Conservation (phyloP, 768 basidiomycete genomes). For the Agrocybe praecox region DNA sequence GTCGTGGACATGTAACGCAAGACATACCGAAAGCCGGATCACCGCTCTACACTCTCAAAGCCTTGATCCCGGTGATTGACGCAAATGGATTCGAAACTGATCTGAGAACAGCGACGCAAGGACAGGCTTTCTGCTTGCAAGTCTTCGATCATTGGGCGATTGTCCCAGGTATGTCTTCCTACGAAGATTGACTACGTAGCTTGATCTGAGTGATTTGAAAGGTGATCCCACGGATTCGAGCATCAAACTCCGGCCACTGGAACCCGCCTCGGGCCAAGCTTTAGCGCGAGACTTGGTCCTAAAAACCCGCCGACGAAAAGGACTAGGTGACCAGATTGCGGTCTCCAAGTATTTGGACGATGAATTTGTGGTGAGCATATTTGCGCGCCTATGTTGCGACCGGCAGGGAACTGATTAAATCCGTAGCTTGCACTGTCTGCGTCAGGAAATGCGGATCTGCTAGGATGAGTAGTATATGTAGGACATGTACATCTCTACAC, state of each 20-base stretch:
- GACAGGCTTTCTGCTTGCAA: conserved; percentile 98
- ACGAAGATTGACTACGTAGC: conserved; percentile 23
- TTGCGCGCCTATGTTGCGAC: not conserved
- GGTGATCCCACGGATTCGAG: conserved; percentile 98
- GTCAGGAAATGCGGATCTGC: conserved; percentile 92
- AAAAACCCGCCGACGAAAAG: conserved; percentile 95
- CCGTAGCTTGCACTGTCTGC: conserved; percentile 87
- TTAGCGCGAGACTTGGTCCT: conserved; percentile 93
- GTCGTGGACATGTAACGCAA: conserved; percentile 98
- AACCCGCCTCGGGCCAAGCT: conserved; percentile 96
- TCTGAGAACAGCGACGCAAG: conserved; percentile 94
- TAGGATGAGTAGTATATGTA: conserved; percentile 47
- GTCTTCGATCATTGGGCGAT: conserved; percentile 99
- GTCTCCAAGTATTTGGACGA: conserved; percentile 98
- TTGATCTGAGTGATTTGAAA: conserved; percentile 29
- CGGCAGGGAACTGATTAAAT: conserved; percentile 5
- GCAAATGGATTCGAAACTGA: conserved; percentile 99
- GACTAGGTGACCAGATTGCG: conserved; percentile 94
- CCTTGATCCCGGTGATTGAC: conserved; percentile 96
- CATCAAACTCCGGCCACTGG: conserved; percentile 94
- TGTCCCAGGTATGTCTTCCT: conserved; percentile 76
- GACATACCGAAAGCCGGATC: conserved; percentile 98
- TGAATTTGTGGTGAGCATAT: conserved; percentile 82
- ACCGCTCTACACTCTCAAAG: conserved; percentile 97
- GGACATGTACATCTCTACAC: conserved; percentile 2